Percentiles rank a stretch among this genome's conserved stretches.
Conservation (phyloP, 371 early-diverging fungal genomes). For the Fennellomyces sp. region DNA sequence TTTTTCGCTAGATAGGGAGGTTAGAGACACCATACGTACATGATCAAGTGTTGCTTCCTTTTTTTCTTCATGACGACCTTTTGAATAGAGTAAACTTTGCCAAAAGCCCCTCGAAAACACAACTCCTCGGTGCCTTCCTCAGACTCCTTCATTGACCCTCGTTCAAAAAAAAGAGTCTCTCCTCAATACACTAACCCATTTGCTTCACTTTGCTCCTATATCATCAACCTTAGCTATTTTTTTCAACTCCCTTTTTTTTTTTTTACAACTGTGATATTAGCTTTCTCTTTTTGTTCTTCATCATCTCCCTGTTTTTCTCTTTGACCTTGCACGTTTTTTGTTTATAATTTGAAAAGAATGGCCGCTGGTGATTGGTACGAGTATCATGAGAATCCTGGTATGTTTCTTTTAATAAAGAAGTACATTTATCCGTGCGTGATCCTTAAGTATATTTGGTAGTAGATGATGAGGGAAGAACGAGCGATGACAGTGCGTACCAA, state of each 20-base stretch:
- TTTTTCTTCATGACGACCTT: no score
- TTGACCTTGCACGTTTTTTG: background rate
- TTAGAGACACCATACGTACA: no score
- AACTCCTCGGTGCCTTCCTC: no score
- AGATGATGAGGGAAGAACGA: background rate
- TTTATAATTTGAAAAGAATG: background rate
- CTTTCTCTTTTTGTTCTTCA: background rate
- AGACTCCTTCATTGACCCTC: no score
- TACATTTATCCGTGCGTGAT: background rate
- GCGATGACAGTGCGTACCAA: conserved; percentile 1
- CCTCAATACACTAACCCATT: background rate
- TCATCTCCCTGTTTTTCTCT: background rate
- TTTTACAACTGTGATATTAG: background rate
- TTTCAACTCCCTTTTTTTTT: background rate
- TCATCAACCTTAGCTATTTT: background rate
- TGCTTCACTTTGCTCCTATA: background rate
- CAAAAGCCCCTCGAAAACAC: no score
- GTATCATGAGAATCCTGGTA: conserved; percentile 6
- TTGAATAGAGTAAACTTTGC: no score
- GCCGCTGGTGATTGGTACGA: conserved; percentile 6
- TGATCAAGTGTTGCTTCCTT: no score
- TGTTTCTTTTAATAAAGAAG: no score
- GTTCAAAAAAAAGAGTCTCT: no score
- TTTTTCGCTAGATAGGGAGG: no score
- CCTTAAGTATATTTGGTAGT: background rate